Evolutionary conservation across 2,329 filamentous ascomycete species (phyloP).

Genomic region (Calonectria pauciramosa): DNA sequence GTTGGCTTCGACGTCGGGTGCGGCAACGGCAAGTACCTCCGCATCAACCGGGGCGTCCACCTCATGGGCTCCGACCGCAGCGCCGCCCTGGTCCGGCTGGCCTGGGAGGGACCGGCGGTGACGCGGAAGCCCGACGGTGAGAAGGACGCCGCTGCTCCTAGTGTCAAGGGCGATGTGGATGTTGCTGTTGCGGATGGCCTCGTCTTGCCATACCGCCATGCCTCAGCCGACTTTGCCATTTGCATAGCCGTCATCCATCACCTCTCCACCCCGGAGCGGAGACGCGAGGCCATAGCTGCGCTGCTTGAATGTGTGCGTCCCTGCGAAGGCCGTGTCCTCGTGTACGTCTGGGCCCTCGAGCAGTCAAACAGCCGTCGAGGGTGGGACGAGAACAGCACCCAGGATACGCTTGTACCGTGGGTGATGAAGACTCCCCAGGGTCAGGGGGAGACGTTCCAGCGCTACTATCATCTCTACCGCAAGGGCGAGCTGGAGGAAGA

Average conservation of each 20-base stretch:
- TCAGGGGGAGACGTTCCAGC: slow-evolving; percentile 75
- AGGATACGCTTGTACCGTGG: slow-evolving; percentile 98
- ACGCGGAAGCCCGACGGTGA: slow-evolving; percentile 28
- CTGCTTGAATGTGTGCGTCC: slow-evolving; percentile 76
- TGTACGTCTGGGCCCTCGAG: slow-evolving; percentile 97
- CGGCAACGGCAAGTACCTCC: slow-evolving; percentile 96
- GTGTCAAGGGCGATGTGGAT: slow-evolving; percentile 65
- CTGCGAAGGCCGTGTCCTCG: slow-evolving; percentile 77
- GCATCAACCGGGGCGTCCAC: slow-evolving; percentile 82
- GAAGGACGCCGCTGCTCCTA: slow-evolving; percentile 25
- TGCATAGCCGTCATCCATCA: slow-evolving; percentile 97
- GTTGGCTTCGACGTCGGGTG: slow-evolving; percentile 94
- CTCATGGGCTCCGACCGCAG: slow-evolving; percentile 90
- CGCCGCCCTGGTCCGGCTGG: slow-evolving; percentile 66
- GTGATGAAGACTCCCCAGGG: slow-evolving; percentile 69
- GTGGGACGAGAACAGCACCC: slow-evolving; percentile 86
- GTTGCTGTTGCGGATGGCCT: slow-evolving; percentile 86
- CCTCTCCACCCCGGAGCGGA: slow-evolving; percentile 81
- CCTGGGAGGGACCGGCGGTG: slow-evolving; percentile 48
- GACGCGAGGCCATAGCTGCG: slow-evolving; percentile 78
- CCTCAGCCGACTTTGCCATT: slow-evolving; percentile 83
- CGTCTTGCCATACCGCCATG: slow-evolving; percentile 79
- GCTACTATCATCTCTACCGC: slow-evolving; percentile 95
- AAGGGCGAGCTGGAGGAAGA: slow-evolving; percentile 90
- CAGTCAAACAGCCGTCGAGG: slow-evolving; percentile 88